Percentiles rank a stretch among this genome's conserved stretches.
Evolutionary conservation across 148 eudicot species (phyloP).

Genomic region (Chenopodium berlandieri): DNA sequence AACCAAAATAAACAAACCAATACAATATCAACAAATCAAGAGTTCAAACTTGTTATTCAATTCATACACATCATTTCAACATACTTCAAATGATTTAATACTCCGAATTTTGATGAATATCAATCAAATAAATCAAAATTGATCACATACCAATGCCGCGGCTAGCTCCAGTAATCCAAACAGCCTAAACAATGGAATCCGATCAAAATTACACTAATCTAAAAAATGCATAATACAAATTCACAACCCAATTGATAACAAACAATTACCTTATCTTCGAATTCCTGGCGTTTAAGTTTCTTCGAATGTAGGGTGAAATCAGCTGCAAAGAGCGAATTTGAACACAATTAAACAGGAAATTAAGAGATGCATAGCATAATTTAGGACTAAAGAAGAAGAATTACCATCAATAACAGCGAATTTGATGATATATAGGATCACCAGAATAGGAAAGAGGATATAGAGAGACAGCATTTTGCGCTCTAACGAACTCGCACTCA

Average conservation of each 20-base stretch:
- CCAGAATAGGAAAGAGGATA: slow-evolving; percentile 27
- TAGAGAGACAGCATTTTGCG: slow-evolving; percentile 11
- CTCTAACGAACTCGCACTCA: neutral
- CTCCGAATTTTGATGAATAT: too few relatives aligned
- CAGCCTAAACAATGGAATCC: slow-evolving; percentile 49
- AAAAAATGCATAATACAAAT: neutral
- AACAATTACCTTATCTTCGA: slow-evolving; percentile 67
- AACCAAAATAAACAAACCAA: neutral
- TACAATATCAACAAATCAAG: neutral
- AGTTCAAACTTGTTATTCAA: neutral
- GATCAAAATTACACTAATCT: neutral
- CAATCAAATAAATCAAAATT: neutral
- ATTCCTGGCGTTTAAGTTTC: slow-evolving; percentile 58
- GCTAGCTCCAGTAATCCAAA: slow-evolving; percentile 99
- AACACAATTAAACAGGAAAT: neutral
- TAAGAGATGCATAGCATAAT: neutral
- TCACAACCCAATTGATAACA: too few relatives aligned
- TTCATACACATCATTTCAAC: neutral
- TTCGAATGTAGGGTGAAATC: slow-evolving; percentile 77
- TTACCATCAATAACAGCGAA: slow-evolving; percentile 63
- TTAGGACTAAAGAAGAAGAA: neutral
- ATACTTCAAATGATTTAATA: neutral
- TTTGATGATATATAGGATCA: slow-evolving; percentile 38
- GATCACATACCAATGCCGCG: slow-evolving; percentile 78
- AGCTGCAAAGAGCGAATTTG: slow-evolving; percentile 30